phyloP scores from a whole-genome alignment of 2,329 filamentous ascomycete species.

The Dactylellina parvicollis region DNA sequence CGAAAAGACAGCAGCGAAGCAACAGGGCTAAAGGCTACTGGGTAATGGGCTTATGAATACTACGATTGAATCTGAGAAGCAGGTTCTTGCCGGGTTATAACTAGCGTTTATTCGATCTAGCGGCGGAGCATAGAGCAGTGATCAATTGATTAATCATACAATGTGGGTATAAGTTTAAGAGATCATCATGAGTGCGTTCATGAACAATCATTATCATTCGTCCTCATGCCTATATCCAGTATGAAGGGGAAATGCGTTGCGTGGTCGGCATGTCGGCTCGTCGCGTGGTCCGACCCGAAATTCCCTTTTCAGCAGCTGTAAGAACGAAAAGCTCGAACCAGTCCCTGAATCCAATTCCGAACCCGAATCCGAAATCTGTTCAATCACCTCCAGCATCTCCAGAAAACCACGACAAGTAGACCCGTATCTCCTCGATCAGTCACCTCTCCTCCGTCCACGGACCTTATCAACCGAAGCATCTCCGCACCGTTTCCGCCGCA shows the following conservation, averaged over 20 bases:
- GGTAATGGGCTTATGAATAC: background rate
- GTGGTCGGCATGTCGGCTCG: constrained; percentile 49
- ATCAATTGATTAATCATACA: too few relatives aligned
- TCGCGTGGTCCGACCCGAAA: constrained; percentile 35
- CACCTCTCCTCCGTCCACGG: too few relatives aligned
- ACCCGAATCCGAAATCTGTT: constrained; percentile 41
- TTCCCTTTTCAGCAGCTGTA: constrained; percentile 45
- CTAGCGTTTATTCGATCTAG: background rate
- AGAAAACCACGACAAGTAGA: background rate
- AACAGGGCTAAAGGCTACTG: background rate
- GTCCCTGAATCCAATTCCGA: background rate
- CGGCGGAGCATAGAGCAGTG: background rate
- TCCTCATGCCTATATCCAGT: background rate
- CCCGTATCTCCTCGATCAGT: background rate
- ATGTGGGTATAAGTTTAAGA: too few relatives aligned
- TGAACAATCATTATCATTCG: background rate
- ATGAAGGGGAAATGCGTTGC: constrained; percentile 17
- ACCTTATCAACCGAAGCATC: too few relatives aligned
- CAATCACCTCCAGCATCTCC: constrained; percentile 5
- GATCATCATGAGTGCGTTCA: too few relatives aligned
- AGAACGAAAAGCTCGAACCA: background rate
- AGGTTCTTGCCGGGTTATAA: background rate
- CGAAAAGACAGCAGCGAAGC: constrained; percentile 39
- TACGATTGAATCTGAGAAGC: background rate
- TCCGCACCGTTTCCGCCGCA: background rate